Base-by-base conservation (phyloP, 352 stramenopile species). In the Pythium folliculosum region DNA sequence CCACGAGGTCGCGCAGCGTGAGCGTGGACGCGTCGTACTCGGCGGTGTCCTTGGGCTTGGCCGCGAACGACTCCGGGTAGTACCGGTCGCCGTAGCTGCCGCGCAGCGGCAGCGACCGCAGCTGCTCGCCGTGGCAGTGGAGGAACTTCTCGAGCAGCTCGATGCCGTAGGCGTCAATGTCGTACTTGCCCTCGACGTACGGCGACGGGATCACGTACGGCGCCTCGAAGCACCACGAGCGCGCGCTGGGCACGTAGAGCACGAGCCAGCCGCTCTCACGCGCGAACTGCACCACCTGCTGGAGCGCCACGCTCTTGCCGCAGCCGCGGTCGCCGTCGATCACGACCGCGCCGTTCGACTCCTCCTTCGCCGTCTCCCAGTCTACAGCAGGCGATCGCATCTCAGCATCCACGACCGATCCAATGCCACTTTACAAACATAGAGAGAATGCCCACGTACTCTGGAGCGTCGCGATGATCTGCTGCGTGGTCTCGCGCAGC, bases 251-350 rank as follows among this genome's bases (percentile, higher is more conserved):
- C 30, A 94, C 76, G 70, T 94, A 95, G 25, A 96, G 78, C 65
- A 94, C 86, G 63, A 96, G 73, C 88, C 88, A 96, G 48, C 89
- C 78, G 71, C 78, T 92, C 65, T 94, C 88, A 27, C 88, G 86
- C 45, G 88, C 88, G 60, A 83, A 95, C 71, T 95, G 86, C 70
- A 96, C 88, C 63, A 95, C 92, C 76, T 96, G 87, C 60, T 94
- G 81, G 38, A 96, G 73, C 69, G 87, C 82, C 47, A 94, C 84
- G 57, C 72, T 94, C 74, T 96, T 96, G 65, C 88, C 88, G 22
- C 79, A 86, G 67, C 88, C 88, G 40, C 88, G 86, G 32, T 92
- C 85, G 55, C 88, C 88, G 55, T 96, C 86, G 22, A 96, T 87
- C 30, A 96, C 71, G 63, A 88, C 87, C 6, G 82, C 86, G 35